Base-by-base conservation (phyloP, 257 asterid genomes). In the Nicotiana benthamiana region DNA sequence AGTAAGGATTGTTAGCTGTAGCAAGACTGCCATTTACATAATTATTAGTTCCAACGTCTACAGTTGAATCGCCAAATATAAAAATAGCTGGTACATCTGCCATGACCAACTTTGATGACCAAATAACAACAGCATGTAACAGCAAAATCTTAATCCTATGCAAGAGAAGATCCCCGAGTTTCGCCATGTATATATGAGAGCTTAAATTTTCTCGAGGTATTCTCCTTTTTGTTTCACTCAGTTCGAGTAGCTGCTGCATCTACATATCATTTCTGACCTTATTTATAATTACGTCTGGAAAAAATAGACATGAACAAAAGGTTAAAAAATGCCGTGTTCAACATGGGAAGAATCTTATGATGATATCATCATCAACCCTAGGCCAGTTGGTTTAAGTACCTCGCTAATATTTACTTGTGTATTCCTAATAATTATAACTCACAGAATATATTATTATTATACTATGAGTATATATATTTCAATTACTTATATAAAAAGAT, bases 1-100 rank as follows among this genome's bases (percentile, higher is more conserved):
- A 80, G 8, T 85, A 82, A 20, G 83, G 91, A 63, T 88, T 83
- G 53, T 90, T 67, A 56, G 92, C 92, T 26, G 34, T 81, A 5
- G 89, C 87, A n/a, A 5, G 28, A 83, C 85, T 82, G 0, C 46
- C 67, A 34, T 70, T 9, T 22, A 89, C 28, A 51, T 80, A 28
- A 36, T 84, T 83, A 46, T 90, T 90, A 24, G 92, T 89, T 20
- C 94, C 94, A 75, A 86, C 94, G 75, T 90, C 94, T 24, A 86
- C 89, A 0, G 90, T 89, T 5, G 94, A 90, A 75, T 90, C 92
- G 6, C 94, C 94, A 32, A 90, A 87, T 9, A 90, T 70, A 83
- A 88, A 90, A 1, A 88, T 60, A 1, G 83, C 79, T 61, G 83
- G 82, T 74, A 83, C 61, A 13, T 64, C 77, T 72, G 83, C 86